Evolutionary conservation across 106 monocot genomes (phyloP).

Genomic region (Posidonia australis): DNA sequence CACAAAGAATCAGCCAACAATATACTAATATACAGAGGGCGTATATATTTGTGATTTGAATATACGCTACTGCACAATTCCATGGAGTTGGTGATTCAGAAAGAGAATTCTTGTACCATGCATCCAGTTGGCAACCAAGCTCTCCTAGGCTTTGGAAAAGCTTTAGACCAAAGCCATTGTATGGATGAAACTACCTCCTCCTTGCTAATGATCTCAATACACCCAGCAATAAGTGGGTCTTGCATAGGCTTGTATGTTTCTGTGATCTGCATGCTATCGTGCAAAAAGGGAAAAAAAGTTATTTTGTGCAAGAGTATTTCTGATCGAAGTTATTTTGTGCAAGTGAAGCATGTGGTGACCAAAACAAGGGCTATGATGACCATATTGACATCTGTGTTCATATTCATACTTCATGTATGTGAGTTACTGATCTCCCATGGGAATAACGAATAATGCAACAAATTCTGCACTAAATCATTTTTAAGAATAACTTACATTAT

Average conservation of each 20-base stretch:
- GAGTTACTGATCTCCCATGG: too few species aligned
- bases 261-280: constrained; percentile 47
- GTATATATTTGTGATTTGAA: not conserved
- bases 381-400: not conserved
- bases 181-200: constrained; percentile 33
- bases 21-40: too few species aligned
- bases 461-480: too few species aligned
- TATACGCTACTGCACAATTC: too few species aligned
- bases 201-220: constrained; percentile 55
- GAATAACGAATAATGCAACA: too few species aligned
- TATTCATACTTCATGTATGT: too few species aligned
- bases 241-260: constrained; percentile 68
- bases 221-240: constrained; percentile 65
- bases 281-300: constrained; percentile 1
- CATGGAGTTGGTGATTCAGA: not conserved
- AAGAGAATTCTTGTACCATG: constrained; percentile 38
- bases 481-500: too few species aligned
- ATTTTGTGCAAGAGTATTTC: constrained; percentile 3
- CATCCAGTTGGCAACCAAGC: constrained; percentile 94
- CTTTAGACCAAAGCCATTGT: constrained; percentile 50
- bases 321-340: not conserved
- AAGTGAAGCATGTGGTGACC: not conserved
- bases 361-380: not conserved
- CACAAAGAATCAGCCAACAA: too few species aligned
- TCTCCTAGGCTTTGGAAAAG: constrained; percentile 76